Conservation (phyloP, 78 protist species). For the Dictyostelium capitatum region DNA sequence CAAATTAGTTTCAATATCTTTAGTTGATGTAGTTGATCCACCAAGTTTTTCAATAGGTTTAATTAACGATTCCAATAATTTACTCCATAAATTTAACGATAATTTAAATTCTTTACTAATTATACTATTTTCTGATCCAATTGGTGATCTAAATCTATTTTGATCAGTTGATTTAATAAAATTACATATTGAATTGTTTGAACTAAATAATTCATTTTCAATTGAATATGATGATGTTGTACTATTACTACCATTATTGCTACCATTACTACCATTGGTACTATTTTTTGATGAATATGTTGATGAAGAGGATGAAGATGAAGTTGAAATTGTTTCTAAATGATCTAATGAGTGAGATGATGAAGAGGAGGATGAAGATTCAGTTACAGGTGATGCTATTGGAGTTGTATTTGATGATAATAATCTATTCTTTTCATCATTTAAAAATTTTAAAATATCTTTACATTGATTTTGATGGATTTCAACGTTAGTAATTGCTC, state of each 20-base stretch:
- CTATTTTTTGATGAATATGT: background rate
- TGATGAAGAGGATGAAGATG: too few species aligned
- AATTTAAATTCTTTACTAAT: conserved; percentile 30
- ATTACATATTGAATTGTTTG: conserved; percentile 7
- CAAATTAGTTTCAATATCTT: background rate
- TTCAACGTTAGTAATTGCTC: conserved; percentile 40
- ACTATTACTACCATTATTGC: background rate
- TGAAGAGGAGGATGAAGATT: background rate
- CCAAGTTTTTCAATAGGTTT: background rate
- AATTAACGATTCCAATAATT: background rate
- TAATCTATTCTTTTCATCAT: background rate
- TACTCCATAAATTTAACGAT: conserved; percentile 49
- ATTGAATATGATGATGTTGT: background rate
- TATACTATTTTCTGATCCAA: background rate
- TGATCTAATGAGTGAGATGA: background rate
- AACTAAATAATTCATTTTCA: background rate
- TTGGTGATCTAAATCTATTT: conserved; percentile 51
- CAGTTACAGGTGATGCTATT: background rate
- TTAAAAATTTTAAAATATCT: conserved; percentile 7
- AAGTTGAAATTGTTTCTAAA: background rate
- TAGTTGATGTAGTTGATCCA: background rate
- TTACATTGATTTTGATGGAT: conserved; percentile 44
- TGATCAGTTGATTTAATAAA: background rate
- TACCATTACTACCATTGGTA: background rate
- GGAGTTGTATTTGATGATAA: background rate